These are phyloP conservation scores for Trichomonas vaginalis DNA, from an alignment of 208 protist genomes.

Conservation along the genomic window DNA sequence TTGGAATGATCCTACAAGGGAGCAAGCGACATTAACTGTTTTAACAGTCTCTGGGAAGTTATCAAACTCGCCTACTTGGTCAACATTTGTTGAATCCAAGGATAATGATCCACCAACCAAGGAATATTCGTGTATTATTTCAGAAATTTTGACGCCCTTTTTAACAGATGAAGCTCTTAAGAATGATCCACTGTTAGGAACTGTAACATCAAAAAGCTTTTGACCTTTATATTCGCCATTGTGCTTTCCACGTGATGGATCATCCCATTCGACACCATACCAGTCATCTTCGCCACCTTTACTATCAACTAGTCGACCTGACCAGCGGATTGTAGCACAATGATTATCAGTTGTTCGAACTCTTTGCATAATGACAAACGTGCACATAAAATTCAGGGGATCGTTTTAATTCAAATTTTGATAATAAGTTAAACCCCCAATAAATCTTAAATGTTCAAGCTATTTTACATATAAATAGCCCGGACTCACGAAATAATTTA, in stretches of 20 bases:
- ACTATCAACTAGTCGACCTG: neutral
- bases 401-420: no score
- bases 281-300: neutral
- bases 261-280: neutral
- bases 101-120: neutral
- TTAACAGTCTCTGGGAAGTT: neutral
- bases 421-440: no score
- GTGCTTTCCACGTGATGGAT: neutral
- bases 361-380: neutral
- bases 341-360: neutral
- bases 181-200: neutral
- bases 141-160: neutral
- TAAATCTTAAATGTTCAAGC: no score
- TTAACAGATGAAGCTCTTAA: neutral
- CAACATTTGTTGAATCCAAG: neutral
- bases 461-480: no score
- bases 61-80: neutral
- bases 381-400: no score
- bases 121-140: neutral
- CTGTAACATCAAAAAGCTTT: neutral
- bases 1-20: neutral
- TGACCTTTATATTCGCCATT: constrained; percentile 5
- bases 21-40: neutral
- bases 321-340: neutral
- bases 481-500: no score